Evolutionary conservation across 306 rosid species (phyloP).

Genomic region (cucumber (Cucumis sativus)): Cucumber_9930_V3 NC_026658.2:21569001-21569500

Average conservation of each 20-base stretch:
- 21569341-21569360: not conserved
- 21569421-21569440: not conserved
- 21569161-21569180: not conserved
- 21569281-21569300: not conserved
- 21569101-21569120: not conserved
- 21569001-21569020: not conserved
- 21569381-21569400: not conserved
- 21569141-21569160: not conserved
- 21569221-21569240: not conserved
- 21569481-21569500: not conserved
- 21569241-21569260: too few relatives aligned
- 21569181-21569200: not conserved
- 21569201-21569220: not conserved
- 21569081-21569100: not conserved
- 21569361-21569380: not conserved
- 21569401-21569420: not conserved
- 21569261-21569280: too few relatives aligned
- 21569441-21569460: not conserved
- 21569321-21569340: not conserved
- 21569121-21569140: not conserved
- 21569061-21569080: not conserved
- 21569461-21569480: not conserved
- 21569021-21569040: not conserved
- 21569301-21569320: not conserved
- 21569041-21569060: too few relatives aligned